These are phyloP conservation scores for Euphorbia tirucalli DNA, from an alignment of 345 rosid genomes.

Conservation along the genomic window DNA sequence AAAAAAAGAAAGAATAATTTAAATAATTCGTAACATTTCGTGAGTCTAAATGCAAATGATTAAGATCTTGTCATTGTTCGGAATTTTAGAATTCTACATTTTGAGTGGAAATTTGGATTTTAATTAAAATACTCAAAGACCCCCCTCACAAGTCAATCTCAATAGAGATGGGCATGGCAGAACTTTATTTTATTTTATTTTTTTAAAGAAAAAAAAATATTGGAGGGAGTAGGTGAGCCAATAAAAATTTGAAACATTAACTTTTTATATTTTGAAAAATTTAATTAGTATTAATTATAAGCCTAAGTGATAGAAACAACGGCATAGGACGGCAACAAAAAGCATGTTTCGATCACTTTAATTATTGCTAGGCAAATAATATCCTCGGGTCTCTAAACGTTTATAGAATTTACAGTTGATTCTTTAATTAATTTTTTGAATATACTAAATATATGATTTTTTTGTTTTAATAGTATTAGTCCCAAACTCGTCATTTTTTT, in stretches of 20 bases:
- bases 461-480: no score
- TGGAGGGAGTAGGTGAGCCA: constrained; percentile 19
- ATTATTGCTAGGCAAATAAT: no score
- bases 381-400: no score
- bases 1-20: no score
- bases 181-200: no score
- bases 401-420: no score
- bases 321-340: constrained; percentile 20
- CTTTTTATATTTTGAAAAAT: no score
- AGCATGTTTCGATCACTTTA: not conserved
- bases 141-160: constrained; percentile 27
- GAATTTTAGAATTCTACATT: not conserved
- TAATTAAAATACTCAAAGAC: not conserved
- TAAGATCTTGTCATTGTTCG: not conserved
- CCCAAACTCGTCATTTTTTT: no score
- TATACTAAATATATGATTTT: no score
- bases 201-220: not conserved
- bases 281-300: constrained; percentile 6
- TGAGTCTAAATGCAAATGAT: not conserved
- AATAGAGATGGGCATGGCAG: constrained; percentile 15
- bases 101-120: not conserved
- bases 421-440: no score
- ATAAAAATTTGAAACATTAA: not conserved
- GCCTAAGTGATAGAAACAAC: constrained; percentile 8
- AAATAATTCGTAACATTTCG: not conserved